Evolutionary conservation across 176 grass and related monocot genomes (phyloP), one percentile per base, ranked within the genome.

Genomic region (Raddia distichophylla): DNA sequence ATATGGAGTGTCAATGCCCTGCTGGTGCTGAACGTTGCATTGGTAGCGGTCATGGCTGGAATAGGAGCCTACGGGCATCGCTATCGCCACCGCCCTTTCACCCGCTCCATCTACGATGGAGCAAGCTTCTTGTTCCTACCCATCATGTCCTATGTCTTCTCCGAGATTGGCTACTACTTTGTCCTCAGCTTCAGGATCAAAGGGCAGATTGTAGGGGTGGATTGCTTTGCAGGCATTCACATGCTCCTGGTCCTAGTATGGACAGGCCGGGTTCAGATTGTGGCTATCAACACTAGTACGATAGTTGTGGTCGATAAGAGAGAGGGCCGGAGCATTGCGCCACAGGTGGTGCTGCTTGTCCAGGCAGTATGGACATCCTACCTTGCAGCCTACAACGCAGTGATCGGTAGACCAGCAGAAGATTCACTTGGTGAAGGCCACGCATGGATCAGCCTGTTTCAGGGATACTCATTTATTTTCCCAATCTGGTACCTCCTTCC

Each of bases 251-350:
- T 82, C 13, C 6, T 69, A 17, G 10, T 32, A 20, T 83, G 72
- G 37, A 40, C 37, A 40, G 64, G 18, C 73, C 27, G 56, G 4
- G 40, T 76, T 19, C 73, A 68, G 62, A 76, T 84, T 9, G 10
- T 66, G 3, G 82, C 52, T 0, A 14, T 67, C 63, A 80, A 80
- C 43, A 44, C 49, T 1, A 55, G 43, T 46, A 46, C 48, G 43
- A 15, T 80, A 6, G 77, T 80, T 4, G 79, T 55, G 20, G 27
- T 15, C 35, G 79, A 71, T 18, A 17, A 9, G 0, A 71, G 67
- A 60, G 54, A 81, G 60, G 79, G 63, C 19, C 42, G 15, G 1
- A 80, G 4, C 35, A 32, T 6, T 3, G 40, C 16, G 0, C 64
- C 64, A 3, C 64, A 50, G 5, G 8, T 45, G 1, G 52, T 53